Conservation (phyloP, 192 early-diverging fungal species). For the Linnemannia elongata region DNA sequence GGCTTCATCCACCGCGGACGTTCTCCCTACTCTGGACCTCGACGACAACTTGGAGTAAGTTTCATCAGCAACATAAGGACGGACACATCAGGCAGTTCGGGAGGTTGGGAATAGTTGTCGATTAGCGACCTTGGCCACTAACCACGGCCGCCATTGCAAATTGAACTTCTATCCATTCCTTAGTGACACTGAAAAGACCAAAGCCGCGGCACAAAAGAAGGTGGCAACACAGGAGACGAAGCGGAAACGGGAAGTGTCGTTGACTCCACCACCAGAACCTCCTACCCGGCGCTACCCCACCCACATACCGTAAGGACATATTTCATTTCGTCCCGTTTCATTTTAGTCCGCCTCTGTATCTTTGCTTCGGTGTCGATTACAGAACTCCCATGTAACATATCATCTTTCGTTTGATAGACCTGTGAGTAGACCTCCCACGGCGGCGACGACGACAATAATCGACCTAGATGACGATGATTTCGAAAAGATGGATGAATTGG, state of each 20-base stretch:
- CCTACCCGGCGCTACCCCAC: neutral
- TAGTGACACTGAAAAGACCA: neutral
- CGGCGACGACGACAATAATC: neutral
- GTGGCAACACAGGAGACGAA: constrained; percentile 11
- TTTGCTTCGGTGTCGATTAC: neutral
- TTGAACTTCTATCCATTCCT: neutral
- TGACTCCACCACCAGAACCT: constrained; percentile 63
- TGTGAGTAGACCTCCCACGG: neutral
- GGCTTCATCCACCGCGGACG: neutral
- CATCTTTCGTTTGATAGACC: neutral
- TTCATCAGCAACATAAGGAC: neutral
- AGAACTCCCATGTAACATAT: neutral
- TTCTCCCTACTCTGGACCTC: constrained; percentile 23
- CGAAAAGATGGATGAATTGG: constrained; percentile 32
- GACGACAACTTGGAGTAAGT: constrained; percentile 32
- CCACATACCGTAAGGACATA: neutral
- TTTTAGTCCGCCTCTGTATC: neutral
- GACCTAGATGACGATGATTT: constrained; percentile 11
- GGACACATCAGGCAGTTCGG: neutral
- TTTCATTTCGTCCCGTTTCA: neutral
- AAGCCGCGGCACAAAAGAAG: constrained; percentile 19
- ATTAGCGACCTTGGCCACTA: neutral
- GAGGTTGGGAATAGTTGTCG: neutral
- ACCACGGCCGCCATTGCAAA: neutral
- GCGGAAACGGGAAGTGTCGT: constrained; percentile 58